Evolutionary conservation across 352 stramenopile genomes (phyloP).

Genomic region (Pythium phragmiticola): DNA sequence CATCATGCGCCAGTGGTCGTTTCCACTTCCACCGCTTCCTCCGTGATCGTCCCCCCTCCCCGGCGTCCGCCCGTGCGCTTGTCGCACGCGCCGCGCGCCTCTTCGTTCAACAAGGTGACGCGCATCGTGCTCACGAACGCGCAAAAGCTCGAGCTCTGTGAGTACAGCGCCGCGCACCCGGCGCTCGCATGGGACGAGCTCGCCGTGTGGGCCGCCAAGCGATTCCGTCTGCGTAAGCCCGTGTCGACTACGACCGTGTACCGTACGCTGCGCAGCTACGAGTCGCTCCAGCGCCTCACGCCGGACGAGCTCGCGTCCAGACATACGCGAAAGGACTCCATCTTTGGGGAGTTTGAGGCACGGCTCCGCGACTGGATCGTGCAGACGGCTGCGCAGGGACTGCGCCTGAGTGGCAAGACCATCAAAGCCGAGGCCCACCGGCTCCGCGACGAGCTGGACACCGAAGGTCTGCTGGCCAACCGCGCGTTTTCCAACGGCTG

Average conservation of each 20-base stretch:
- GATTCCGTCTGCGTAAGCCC: constrained; percentile 3
- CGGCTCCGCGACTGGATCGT: constrained; percentile 15
- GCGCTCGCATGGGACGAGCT: constrained; percentile 12
- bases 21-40: too few relatives aligned
- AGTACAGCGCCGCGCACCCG: constrained; percentile 13
- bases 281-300: constrained; percentile 4
- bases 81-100: neutral
- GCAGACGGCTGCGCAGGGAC: constrained; percentile 1
- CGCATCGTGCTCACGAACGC: constrained; percentile 8
- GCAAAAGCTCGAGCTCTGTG: constrained; percentile 17
- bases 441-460: constrained; percentile 8
- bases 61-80: neutral
- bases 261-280: constrained; percentile 6
- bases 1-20: too few relatives aligned
- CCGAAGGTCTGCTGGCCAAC: neutral
- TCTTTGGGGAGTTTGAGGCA: constrained; percentile 2
- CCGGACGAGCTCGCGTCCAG: constrained; percentile 2
- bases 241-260: constrained; percentile 1
- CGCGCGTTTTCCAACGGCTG: constrained; percentile 9
- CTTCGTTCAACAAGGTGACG: neutral
- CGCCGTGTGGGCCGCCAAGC: constrained; percentile 9
- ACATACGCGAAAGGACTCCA: neutral
- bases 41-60: too few relatives aligned
- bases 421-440: constrained; percentile 15
- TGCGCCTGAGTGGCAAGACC: constrained; percentile 7